Conservation (phyloP, 495 filamentous ascomycete species). For the Lasiosphaeria hispida region DNA sequence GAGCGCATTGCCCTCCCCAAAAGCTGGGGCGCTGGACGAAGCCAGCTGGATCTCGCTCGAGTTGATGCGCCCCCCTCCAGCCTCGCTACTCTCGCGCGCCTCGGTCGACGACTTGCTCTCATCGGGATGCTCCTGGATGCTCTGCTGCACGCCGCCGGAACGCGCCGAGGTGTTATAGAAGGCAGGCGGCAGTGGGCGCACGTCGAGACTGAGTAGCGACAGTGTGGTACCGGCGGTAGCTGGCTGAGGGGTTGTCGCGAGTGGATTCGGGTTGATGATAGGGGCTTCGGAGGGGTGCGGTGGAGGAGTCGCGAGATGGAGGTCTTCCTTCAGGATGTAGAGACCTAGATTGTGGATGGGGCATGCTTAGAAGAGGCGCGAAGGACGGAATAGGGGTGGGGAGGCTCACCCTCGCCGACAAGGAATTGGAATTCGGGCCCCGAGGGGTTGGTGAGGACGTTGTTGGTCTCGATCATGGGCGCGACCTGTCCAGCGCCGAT, state of each 20-base stretch:
- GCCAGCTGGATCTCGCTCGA: constrained; percentile 39
- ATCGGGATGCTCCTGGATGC: constrained; percentile 58
- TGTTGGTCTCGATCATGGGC: constrained; percentile 88
- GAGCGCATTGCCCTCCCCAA: constrained; percentile 83
- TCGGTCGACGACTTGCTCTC: constrained; percentile 63
- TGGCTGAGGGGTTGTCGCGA: constrained; percentile 76
- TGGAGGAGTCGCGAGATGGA: constrained; percentile 89
- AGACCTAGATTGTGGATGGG: constrained; percentile 58
- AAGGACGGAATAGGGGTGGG: constrained; percentile 2
- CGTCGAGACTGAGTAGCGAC: constrained; percentile 68
- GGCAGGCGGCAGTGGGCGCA: constrained; percentile 55
- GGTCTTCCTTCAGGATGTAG: constrained; percentile 82
- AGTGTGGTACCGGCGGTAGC: constrained; percentile 85
- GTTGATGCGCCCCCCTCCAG: constrained; percentile 36
- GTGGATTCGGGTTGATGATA: constrained; percentile 79
- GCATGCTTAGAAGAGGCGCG: constrained; percentile 5
- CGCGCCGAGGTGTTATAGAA: constrained; percentile 46
- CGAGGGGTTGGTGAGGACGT: constrained; percentile 73
- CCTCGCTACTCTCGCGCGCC: constrained; percentile 46
- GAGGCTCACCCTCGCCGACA: constrained; percentile 78
- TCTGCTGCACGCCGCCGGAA: constrained; percentile 44
- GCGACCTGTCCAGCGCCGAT: constrained; percentile 59
- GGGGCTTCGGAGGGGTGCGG: constrained; percentile 93
- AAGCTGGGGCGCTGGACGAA: constrained; percentile 57
- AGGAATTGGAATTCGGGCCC: constrained; percentile 79